Evolutionary conservation across 306 rosid species (phyloP).

Genomic region (Prunus mira): DNA sequence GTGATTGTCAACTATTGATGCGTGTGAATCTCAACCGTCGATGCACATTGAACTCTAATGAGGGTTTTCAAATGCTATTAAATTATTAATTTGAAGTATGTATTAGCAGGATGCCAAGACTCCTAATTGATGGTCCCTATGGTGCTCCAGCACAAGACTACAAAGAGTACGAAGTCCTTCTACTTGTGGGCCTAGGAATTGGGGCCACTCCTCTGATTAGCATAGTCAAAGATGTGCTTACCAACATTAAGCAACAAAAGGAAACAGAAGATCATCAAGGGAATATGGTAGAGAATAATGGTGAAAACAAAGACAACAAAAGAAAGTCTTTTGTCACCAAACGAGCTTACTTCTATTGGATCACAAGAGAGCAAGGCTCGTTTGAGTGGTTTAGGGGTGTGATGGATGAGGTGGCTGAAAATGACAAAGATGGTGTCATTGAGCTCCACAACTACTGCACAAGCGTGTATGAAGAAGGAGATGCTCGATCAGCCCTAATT

Average conservation of each 20-base stretch:
- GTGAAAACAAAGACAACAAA: slow-evolving; percentile 8
- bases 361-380: slow-evolving; percentile 87
- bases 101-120: slow-evolving; percentile 61
- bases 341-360: slow-evolving; percentile 91
- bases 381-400: slow-evolving; percentile 89
- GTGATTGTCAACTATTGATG: background rate
- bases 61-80: background rate
- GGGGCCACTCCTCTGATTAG: slow-evolving; percentile 88
- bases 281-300: background rate
- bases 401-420: slow-evolving; percentile 80
- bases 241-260: slow-evolving; percentile 64
- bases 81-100: too few species aligned
- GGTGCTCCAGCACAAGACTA: slow-evolving; percentile 98
- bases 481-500: slow-evolving; percentile 78
- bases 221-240: slow-evolving; percentile 74
- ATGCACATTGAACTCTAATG: background rate
- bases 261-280: slow-evolving; percentile 45
- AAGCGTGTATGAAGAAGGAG: slow-evolving; percentile 90
- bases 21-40: background rate
- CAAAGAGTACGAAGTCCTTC: slow-evolving; percentile 75
- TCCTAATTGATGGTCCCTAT: slow-evolving; percentile 75
- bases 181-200: slow-evolving; percentile 80
- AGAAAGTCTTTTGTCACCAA: slow-evolving; percentile 55
- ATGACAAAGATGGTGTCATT: slow-evolving; percentile 53
- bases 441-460: slow-evolving; percentile 88